Evolutionary conservation across 495 filamentous ascomycete species (phyloP).

Genomic region (Aspergillus ellipticus): DNA sequence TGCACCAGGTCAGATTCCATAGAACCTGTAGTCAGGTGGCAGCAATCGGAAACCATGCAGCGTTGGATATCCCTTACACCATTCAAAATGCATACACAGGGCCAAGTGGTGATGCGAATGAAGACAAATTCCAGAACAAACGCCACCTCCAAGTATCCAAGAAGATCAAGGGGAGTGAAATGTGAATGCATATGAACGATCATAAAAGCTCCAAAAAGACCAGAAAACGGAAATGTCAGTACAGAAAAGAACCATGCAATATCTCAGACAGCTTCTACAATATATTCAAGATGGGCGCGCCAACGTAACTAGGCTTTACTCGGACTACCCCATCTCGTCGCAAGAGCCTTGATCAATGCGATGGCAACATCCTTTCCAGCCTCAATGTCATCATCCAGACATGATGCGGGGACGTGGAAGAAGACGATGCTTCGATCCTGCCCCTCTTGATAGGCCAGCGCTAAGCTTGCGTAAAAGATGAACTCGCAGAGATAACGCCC

Average conservation of each 20-base stretch:
- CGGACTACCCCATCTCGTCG: slow-evolving; percentile 43
- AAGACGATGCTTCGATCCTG: slow-evolving; percentile 62
- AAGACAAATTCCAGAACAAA: too few relatives aligned
- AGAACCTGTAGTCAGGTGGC: too few relatives aligned
- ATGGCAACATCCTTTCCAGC: slow-evolving; percentile 61
- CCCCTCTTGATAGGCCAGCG: slow-evolving; percentile 47
- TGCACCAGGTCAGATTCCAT: too few relatives aligned
- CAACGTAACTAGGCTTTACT: neutral
- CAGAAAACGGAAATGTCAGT: neutral
- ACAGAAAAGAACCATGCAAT: neutral
- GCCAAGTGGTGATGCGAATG: too few relatives aligned
- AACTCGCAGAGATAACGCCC: slow-evolving; percentile 85
- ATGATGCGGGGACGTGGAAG: slow-evolving; percentile 69
- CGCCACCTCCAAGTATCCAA: too few relatives aligned
- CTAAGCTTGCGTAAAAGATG: slow-evolving; percentile 75
- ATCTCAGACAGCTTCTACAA: neutral
- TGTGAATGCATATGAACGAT: too few relatives aligned
- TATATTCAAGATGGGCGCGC: neutral
- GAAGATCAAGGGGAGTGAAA: too few relatives aligned
- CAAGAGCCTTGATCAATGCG: slow-evolving; percentile 66
- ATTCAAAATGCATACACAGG: too few relatives aligned
- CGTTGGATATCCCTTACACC: too few relatives aligned
- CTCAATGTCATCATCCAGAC: slow-evolving; percentile 50
- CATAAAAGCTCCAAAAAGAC: neutral
- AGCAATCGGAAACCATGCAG: too few relatives aligned